Evolutionary conservation across 106 monocot genomes (phyloP).

Genomic region (Apostasia shenzhenica): DNA sequence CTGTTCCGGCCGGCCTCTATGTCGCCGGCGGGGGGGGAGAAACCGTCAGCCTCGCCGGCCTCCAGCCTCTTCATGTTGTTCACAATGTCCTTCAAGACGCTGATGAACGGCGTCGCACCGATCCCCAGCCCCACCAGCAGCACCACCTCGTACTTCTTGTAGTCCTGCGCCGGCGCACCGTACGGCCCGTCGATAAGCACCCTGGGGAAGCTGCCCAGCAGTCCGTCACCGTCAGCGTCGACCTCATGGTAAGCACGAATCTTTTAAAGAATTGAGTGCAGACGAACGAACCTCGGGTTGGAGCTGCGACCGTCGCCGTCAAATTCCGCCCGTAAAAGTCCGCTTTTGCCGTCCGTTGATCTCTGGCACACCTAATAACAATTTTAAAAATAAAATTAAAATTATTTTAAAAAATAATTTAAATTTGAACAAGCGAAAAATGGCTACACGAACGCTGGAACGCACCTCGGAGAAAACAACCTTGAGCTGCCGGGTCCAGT

Average conservation of each 20-base stretch:
- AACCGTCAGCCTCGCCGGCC: conserved; percentile 9
- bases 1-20: neutral
- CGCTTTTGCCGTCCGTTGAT: conserved; percentile 61
- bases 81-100: conserved; percentile 81
- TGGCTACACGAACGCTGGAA: too few species aligned
- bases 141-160: conserved; percentile 88
- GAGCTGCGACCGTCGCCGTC: conserved; percentile 9
- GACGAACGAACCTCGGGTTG: conserved; percentile 1
- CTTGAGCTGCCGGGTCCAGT: conserved; percentile 87
- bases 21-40: neutral
- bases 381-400: too few species aligned
- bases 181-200: conserved; percentile 88
- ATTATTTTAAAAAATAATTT: neutral
- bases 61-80: conserved; percentile 69
- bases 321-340: conserved; percentile 69
- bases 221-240: neutral
- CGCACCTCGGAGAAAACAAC: conserved; percentile 77
- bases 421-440: neutral
- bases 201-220: conserved; percentile 46
- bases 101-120: conserved; percentile 91
- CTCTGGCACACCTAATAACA: conserved; percentile 58
- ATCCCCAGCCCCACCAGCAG: conserved; percentile 90
- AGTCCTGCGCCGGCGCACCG: conserved; percentile 96
- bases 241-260: too few species aligned
- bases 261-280: too few species aligned